Percentiles rank a stretch among this genome's conserved stretches.
Evolutionary conservation across 441 rosid species (phyloP).

Genomic region (Arabidopsis lyrata): DNA sequence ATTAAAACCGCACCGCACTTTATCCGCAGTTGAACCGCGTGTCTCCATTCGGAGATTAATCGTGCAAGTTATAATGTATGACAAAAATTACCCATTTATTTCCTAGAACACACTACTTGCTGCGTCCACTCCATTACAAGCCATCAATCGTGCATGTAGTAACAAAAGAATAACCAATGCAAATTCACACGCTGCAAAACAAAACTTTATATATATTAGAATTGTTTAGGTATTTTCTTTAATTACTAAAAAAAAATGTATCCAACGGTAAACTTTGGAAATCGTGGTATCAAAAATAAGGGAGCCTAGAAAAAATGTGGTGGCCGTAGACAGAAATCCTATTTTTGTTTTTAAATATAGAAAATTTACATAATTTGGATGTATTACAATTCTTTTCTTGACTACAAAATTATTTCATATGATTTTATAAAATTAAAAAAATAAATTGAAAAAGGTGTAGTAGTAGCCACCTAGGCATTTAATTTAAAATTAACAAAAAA

Average conservation of each 20-base stretch:
- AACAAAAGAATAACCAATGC: neutral
- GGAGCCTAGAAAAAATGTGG: neutral
- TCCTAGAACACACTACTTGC: neutral
- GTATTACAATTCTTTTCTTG: conserved; percentile 22
- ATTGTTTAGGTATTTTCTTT: neutral
- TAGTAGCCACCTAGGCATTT: conserved; percentile 32
- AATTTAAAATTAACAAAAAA: neutral
- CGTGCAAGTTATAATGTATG: too few relatives aligned
- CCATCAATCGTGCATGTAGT: conserved; percentile 10
- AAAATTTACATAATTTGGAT: conserved; percentile 17
- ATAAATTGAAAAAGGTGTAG: neutral
- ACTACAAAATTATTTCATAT: conserved; percentile 3
- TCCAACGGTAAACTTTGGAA: conserved; percentile 36
- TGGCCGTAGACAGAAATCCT: conserved; percentile 16
- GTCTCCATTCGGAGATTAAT: too few relatives aligned
- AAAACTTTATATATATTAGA: neutral
- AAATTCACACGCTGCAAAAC: conserved; percentile 6
- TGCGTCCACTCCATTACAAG: neutral
- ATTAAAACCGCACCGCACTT: too few relatives aligned
- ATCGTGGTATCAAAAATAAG: neutral
- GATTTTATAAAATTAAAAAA: neutral
- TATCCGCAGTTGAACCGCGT: too few relatives aligned
- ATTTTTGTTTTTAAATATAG: too few relatives aligned
- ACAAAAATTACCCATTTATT: too few relatives aligned
- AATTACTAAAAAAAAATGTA: neutral